Evolutionary conservation across 75 land plant genomes (phyloP).

Genomic region (Gnetum montanum): DNA sequence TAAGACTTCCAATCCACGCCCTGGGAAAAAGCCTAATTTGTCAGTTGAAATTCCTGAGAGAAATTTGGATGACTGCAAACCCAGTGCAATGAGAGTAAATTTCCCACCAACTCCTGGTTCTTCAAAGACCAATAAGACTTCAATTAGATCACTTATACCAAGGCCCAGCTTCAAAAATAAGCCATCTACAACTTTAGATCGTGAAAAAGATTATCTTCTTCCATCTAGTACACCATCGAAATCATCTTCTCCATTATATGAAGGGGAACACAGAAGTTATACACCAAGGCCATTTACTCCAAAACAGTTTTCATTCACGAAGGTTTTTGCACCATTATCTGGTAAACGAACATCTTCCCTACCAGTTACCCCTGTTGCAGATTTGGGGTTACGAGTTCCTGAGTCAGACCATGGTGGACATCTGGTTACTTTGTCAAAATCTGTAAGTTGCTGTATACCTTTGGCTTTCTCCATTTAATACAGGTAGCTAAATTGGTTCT

Average conservation of each 20-base stretch:
- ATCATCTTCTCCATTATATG: conserved; percentile 6
- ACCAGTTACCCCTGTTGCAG: conserved; percentile 37
- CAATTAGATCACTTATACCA: conserved; percentile 28
- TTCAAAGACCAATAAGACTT: conserved; percentile 15
- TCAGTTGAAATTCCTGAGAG: conserved; percentile 42
- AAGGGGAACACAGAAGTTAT: conserved; percentile 16
- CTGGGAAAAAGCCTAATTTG: conserved; percentile 26
- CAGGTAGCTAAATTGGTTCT: too few species aligned
- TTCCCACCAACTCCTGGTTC: conserved; percentile 24
- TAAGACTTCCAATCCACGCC: conserved; percentile 3
- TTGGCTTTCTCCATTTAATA: too few species aligned
- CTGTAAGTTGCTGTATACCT: conserved; percentile 23
- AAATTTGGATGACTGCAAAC: conserved; percentile 17
- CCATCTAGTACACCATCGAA: conserved; percentile 11
- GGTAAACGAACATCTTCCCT: conserved; percentile 62
- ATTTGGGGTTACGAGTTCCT: conserved; percentile 8
- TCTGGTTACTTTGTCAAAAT: not conserved
- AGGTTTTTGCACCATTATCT: conserved; percentile 36
- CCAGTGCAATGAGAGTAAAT: conserved; percentile 12
- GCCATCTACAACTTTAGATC: conserved; percentile 22
- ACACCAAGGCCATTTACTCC: conserved; percentile 24
- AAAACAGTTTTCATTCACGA: conserved; percentile 37
- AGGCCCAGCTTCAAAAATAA: conserved; percentile 33
- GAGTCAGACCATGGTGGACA: conserved; percentile 13
- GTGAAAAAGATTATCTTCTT: conserved; percentile 22